These are phyloP conservation scores for Leucaena leucocephala DNA, from an alignment of 306 rosid species.

Conservation along the genomic window DNA sequence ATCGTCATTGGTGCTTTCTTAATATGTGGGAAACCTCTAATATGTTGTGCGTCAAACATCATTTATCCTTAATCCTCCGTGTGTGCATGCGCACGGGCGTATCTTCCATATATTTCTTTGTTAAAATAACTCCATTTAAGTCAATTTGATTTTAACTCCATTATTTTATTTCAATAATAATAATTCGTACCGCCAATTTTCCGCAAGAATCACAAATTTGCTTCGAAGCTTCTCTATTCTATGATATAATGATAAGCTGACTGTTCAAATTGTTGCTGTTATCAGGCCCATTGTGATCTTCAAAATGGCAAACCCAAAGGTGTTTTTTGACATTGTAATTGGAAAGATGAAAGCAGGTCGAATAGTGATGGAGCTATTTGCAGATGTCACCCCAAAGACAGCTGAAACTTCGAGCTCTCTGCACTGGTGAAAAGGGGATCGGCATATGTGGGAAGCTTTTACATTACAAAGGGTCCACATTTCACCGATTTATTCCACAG, in stretches of 20 bases:
- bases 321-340: conserved; percentile 79
- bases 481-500: conserved; percentile 77
- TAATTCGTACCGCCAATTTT: neutral
- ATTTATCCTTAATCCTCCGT: conserved; percentile 9
- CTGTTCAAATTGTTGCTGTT: neutral
- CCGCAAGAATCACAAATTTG: neutral
- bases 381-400: conserved; percentile 76
- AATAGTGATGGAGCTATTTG: conserved; percentile 72
- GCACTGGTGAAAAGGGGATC: conserved; percentile 80
- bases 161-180: neutral
- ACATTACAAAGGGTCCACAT: conserved; percentile 72
- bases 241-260: neutral
- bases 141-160: neutral
- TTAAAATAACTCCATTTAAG: neutral
- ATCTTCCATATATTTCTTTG: neutral
- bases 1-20: conserved; percentile 16
- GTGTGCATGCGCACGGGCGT: neutral
- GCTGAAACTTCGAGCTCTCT: conserved; percentile 95
- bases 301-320: conserved; percentile 76
- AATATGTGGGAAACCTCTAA: conserved; percentile 7
- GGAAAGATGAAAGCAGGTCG: conserved; percentile 83
- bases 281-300: neutral
- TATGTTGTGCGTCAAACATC: conserved; percentile 45
- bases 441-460: conserved; percentile 68
- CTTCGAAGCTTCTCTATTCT: neutral